Base-by-base conservation (phyloP, 2,329 filamentous ascomycete genomes). In the Drechslerella dactyloides region DNA sequence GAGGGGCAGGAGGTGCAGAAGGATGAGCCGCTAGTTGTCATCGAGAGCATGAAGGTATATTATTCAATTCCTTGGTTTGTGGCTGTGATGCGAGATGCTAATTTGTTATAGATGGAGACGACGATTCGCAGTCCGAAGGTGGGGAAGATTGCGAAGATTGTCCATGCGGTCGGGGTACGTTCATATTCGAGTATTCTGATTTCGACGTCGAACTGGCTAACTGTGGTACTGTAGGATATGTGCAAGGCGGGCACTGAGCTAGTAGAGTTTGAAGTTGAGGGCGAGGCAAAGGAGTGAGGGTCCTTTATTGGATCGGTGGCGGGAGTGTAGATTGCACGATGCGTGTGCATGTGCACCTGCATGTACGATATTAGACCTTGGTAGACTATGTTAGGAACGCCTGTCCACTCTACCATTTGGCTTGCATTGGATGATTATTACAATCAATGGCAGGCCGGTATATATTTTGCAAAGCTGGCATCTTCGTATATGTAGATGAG, bases 1-100 rank as follows among this genome's bases (percentile, higher is more conserved):
- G 91, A 91, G 76, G 94, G 94, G 0, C 87, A 96, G 74, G 81
- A 80, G 52, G 94, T 99, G 15, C 87, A 87, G 78, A 96, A 93
- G 81, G 93, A 93, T 51, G 87, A 93, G 65, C 87, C 91, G 5
- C 82, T 99, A 66, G 90, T 97, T 11, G 92, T 97, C 3, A 80
- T 80, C 70, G 80, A 81, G 77, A 83, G 81, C 69, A 83, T 83
- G 82, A 83, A 85, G 50, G 50, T 53, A 21, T 33, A 33, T 33
- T 33, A 33, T 8, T 33, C 27, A 33, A 33, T 33, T 33, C 3
- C 27, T 8, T 48, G 11, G n/a, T 10, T 3, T 8, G 44, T 8
- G 17, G 40, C 13, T 21, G 23, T 53, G 10, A 11, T n/a, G n/a
- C n/a, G n/a, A 6, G 13, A n/a, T 27, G 21, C 19, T 15, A 53